phyloP scores from a whole-genome alignment of 345 rosid species.

The Excoecaria agallocha region DNA sequence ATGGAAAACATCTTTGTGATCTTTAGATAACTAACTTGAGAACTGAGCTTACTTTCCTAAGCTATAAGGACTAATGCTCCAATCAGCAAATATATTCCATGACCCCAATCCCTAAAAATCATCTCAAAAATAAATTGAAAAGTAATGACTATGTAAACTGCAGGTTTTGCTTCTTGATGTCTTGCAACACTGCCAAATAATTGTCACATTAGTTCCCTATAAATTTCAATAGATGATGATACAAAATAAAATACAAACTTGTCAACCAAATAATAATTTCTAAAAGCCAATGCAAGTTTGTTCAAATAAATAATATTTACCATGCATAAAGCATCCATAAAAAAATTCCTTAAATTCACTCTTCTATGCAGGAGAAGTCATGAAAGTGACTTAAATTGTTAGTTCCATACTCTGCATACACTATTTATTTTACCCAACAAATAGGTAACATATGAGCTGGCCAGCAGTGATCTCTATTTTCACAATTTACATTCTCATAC shows the following conservation, averaged over 20 bases:
- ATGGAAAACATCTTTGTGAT: constrained; percentile 2
- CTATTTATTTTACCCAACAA: neutral
- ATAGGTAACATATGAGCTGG: neutral
- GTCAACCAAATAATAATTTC: constrained; percentile 20
- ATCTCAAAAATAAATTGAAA: constrained; percentile 97
- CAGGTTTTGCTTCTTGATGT: constrained; percentile 97
- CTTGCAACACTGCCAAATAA: constrained; percentile 79
- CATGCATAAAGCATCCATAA: too few species aligned
- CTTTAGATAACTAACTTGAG: constrained; percentile 49
- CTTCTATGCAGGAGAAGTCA: too few species aligned
- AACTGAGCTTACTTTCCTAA: constrained; percentile 69
- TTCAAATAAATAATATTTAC: too few species aligned
- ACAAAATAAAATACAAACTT: constrained; percentile 18
- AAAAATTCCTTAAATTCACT: too few species aligned
- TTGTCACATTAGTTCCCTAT: constrained; percentile 22
- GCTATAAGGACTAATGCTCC: constrained; percentile 88
- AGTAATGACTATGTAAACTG: constrained; percentile 82
- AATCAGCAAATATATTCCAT: constrained; percentile 90
- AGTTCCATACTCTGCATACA: neutral
- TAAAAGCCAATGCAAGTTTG: too few species aligned
- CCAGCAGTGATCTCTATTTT: neutral
- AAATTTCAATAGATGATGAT: constrained; percentile 1
- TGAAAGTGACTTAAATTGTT: neutral
- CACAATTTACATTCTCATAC: constrained; percentile 4
- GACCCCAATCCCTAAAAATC: constrained; percentile 99